phyloP scores from a whole-genome alignment of 257 asterid genomes.

The Solanum etuberosum region DNA sequence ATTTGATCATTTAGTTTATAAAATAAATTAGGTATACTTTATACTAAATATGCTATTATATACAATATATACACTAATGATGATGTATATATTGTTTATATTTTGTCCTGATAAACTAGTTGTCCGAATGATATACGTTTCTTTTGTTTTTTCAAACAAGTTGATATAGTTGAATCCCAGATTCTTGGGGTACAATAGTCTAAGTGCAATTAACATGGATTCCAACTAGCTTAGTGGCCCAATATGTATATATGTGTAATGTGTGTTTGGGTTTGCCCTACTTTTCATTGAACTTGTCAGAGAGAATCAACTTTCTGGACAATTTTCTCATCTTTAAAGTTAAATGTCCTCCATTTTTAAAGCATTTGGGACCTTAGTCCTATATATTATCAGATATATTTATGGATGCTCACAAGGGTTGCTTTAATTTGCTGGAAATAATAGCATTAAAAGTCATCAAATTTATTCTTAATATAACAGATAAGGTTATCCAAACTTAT shows the following conservation, averaged over 20 bases:
- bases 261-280: background rate
- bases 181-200: background rate
- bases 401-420: background rate
- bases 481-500: background rate
- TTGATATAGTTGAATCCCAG: background rate
- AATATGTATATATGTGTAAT: background rate
- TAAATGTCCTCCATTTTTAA: background rate
- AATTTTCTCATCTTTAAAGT: background rate
- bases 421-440: background rate
- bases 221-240: background rate
- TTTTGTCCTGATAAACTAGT: too few species aligned
- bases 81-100: too few species aligned
- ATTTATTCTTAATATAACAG: background rate
- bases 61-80: too few species aligned
- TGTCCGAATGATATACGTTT: background rate
- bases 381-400: background rate
- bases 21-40: too few species aligned
- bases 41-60: too few species aligned
- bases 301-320: background rate
- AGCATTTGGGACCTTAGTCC: background rate
- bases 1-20: too few species aligned
- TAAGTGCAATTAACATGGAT: background rate
- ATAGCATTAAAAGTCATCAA: background rate
- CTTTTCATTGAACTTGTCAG: background rate
- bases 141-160: background rate